phyloP scores from a whole-genome alignment of 2,329 filamentous ascomycete genomes.

The Plectosphaerella sp. region DNA sequence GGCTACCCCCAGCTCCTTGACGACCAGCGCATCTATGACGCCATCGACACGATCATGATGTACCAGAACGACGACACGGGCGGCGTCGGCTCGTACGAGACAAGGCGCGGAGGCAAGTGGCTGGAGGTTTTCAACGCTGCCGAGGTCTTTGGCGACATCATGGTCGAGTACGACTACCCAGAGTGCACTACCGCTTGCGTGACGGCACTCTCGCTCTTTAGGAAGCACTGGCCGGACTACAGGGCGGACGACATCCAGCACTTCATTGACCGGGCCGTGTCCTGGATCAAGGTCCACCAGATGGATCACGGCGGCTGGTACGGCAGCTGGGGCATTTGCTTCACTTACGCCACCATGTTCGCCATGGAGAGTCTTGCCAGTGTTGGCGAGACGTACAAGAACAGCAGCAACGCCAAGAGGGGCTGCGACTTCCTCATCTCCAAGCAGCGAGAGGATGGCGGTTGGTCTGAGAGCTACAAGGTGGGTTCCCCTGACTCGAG shows the following conservation, averaged over 20 bases:
- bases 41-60: slow-evolving; percentile 82
- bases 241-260: slow-evolving; percentile 67
- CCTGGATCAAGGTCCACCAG: slow-evolving; percentile 80
- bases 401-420: slow-evolving; percentile 63
- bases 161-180: slow-evolving; percentile 98
- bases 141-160: slow-evolving; percentile 94
- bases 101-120: slow-evolving; percentile 68
- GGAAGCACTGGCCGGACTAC: slow-evolving; percentile 76
- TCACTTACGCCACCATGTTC: slow-evolving; percentile 96
- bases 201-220: slow-evolving; percentile 80
- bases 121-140: slow-evolving; percentile 89
- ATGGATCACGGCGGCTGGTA: slow-evolving; percentile 89
- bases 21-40: slow-evolving; percentile 76
- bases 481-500: slow-evolving; percentile 29
- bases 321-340: slow-evolving; percentile 96
- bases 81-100: slow-evolving; percentile 88
- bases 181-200: slow-evolving; percentile 96
- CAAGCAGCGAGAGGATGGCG: slow-evolving; percentile 82
- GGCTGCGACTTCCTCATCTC: slow-evolving; percentile 84
- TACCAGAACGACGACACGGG: slow-evolving; percentile 81
- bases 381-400: slow-evolving; percentile 76
- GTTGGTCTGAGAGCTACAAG: slow-evolving; percentile 94
- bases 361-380: slow-evolving; percentile 80
- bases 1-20: slow-evolving; percentile 72
- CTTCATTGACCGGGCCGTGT: slow-evolving; percentile 70